These are phyloP conservation scores for Colletotrichum sp. DNA, from an alignment of 2,329 filamentous ascomycete species.

Conservation along the genomic window DNA sequence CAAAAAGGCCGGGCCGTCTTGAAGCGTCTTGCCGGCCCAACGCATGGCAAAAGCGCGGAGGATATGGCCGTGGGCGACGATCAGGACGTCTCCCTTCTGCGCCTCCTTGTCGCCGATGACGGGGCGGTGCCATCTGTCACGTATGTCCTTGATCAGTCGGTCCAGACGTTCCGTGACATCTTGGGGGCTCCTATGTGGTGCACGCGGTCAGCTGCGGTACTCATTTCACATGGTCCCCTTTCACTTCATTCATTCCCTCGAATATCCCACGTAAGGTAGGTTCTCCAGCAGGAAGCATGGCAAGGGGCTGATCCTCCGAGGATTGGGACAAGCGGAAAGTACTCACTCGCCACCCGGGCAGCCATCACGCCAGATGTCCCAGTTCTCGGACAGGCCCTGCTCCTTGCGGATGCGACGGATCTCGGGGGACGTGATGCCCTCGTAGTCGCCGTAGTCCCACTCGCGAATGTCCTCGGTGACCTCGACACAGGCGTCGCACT, in stretches of 20 bases:
- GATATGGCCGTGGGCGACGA: conserved; percentile 92
- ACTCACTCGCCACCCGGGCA: conserved; percentile 84
- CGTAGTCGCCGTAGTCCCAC: conserved; percentile 90
- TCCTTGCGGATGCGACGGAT: conserved; percentile 65
- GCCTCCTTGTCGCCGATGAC: conserved; percentile 55
- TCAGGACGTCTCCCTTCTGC: conserved; percentile 43
- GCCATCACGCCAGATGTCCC: conserved; percentile 92
- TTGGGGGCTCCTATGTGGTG: conserved; percentile 63
- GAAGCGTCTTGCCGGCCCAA: conserved; percentile 77
- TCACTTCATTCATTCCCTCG: not conserved
- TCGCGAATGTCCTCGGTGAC: conserved; percentile 77
- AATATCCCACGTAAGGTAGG: not conserved
- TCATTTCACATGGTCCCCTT: not conserved
- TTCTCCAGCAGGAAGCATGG: not conserved
- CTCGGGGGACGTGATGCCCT: conserved; percentile 76
- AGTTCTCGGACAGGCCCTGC: conserved; percentile 62
- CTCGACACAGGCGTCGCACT: conserved; percentile 66
- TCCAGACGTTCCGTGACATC: conserved; percentile 79
- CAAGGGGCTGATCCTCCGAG: not conserved
- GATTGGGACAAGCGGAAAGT: not conserved
- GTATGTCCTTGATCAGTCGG: conserved; percentile 75
- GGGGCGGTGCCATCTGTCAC: conserved; percentile 66
- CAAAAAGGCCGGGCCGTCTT: conserved; percentile 78
- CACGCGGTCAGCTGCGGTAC: not conserved
- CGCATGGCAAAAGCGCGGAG: conserved; percentile 86